Conservation (phyloP, 495 filamentous ascomycete genomes). For the Aspergillus kassunensis region DNA sequence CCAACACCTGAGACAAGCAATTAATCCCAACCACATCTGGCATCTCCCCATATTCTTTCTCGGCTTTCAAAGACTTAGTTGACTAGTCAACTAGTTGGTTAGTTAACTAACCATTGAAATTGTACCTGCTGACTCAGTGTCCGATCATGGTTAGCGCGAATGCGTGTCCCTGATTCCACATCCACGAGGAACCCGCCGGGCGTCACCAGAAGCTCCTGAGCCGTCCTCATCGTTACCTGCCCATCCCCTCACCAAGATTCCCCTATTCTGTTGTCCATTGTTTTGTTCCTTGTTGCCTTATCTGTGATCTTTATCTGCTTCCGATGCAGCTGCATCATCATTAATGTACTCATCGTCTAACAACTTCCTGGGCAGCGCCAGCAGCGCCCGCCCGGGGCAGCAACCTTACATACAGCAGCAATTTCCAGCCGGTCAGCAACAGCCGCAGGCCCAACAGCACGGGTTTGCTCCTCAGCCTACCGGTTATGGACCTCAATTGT, state of each 20-base stretch:
- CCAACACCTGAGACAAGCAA: not conserved
- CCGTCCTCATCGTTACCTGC: slow-evolving; percentile 7
- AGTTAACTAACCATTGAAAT: too few species aligned
- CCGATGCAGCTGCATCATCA: slow-evolving; percentile 27
- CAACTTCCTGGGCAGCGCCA: slow-evolving; percentile 74
- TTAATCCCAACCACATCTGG: too few species aligned
- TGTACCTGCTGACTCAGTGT: slow-evolving; percentile 8
- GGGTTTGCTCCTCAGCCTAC: slow-evolving; percentile 50
- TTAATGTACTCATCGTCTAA: slow-evolving; percentile 86
- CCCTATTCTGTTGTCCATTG: slow-evolving; percentile 9
- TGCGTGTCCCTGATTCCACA: slow-evolving; percentile 11
- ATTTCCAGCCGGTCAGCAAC: slow-evolving; percentile 47
- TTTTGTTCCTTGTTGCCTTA: slow-evolving; percentile 10
- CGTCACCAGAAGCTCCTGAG: slow-evolving; percentile 16
- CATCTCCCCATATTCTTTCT: too few species aligned
- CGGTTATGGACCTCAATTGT: slow-evolving; percentile 49
- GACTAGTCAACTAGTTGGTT: too few species aligned
- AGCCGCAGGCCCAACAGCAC: slow-evolving; percentile 55
- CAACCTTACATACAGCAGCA: slow-evolving; percentile 47
- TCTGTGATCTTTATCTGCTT: slow-evolving; percentile 19
- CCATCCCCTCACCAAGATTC: slow-evolving; percentile 1
- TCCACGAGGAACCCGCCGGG: slow-evolving; percentile 11
- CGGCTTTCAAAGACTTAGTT: too few species aligned
- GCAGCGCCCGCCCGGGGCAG: slow-evolving; percentile 68
- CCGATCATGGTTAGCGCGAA: slow-evolving; percentile 5